Evolutionary conservation across 2,329 filamentous ascomycete genomes (phyloP).

Genomic region (Leptographium galeiforme): DNA sequence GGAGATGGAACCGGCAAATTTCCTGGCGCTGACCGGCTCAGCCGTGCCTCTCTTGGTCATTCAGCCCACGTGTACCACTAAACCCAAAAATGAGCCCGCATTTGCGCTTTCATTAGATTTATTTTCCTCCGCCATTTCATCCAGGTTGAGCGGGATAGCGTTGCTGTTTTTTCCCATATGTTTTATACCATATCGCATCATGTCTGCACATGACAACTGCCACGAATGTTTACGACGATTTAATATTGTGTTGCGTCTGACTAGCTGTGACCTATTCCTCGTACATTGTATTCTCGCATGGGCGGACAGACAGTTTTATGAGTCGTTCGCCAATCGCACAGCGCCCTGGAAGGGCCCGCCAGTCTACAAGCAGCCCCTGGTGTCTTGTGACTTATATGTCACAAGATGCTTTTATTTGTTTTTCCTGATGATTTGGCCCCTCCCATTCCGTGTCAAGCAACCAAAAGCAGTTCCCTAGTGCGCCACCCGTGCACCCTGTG

Average conservation of each 20-base stretch:
- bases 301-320: too few relatives aligned
- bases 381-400: too few relatives aligned
- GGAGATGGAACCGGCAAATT: neutral
- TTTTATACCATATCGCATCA: neutral
- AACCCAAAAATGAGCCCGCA: neutral
- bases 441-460: neutral
- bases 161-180: neutral
- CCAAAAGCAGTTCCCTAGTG: neutral
- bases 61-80: neutral
- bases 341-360: too few relatives aligned
- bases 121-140: neutral
- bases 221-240: neutral
- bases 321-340: too few relatives aligned
- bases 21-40: neutral
- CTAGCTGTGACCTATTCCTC: too few relatives aligned
- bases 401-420: too few relatives aligned
- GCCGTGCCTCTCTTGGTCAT: neutral
- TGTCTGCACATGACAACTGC: neutral
- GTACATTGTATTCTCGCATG: too few relatives aligned
- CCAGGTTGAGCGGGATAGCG: neutral
- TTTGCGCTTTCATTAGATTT: neutral
- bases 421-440: too few relatives aligned
- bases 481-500: slow-evolving; percentile 21
- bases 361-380: too few relatives aligned
- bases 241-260: too few relatives aligned